Evolutionary conservation across 805 yeast species (phyloP).

Genomic region (Suhomyces canberraensis): DNA sequence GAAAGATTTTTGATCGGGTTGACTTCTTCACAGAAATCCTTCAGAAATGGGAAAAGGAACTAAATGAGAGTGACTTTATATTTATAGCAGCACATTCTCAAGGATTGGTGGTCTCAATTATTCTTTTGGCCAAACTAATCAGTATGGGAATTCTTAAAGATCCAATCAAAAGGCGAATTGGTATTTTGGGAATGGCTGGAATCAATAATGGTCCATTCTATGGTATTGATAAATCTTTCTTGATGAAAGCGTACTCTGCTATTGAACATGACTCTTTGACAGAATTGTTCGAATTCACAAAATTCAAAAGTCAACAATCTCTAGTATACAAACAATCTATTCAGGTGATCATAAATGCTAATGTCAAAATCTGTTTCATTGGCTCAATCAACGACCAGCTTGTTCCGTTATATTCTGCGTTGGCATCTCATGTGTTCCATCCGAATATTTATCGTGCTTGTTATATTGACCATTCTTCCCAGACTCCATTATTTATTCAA

Average conservation of each 20-base stretch:
- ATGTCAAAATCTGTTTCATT: slow-evolving; percentile 75
- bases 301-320: slow-evolving; percentile 68
- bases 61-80: slow-evolving; percentile 74
- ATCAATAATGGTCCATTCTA: slow-evolving; percentile 90
- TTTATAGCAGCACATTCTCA: slow-evolving; percentile 94
- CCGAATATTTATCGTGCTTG: slow-evolving; percentile 90
- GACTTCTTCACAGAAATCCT: slow-evolving; percentile 72
- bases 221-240: slow-evolving; percentile 79
- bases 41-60: slow-evolving; percentile 59
- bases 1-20: slow-evolving; percentile 83
- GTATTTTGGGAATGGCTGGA: slow-evolving; percentile 93
- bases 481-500: slow-evolving; percentile 75
- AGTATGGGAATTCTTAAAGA: slow-evolving; percentile 47
- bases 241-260: slow-evolving; percentile 85
- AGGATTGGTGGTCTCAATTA: slow-evolving; percentile 89
- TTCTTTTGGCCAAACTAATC: slow-evolving; percentile 69
- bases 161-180: slow-evolving; percentile 48
- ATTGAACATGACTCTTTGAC: slow-evolving; percentile 83
- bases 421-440: slow-evolving; percentile 77
- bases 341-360: slow-evolving; percentile 58
- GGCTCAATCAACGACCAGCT: slow-evolving; percentile 93
- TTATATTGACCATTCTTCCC: slow-evolving; percentile 78
- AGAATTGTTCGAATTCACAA: slow-evolving; percentile 87
- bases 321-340: slow-evolving; percentile 66
- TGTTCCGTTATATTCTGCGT: slow-evolving; percentile 87